Percentiles rank a stretch among this genome's conserved stretches.
Conservation (phyloP, 1,139 yeast species). For the Geotrichum citri-aurantii region DNA sequence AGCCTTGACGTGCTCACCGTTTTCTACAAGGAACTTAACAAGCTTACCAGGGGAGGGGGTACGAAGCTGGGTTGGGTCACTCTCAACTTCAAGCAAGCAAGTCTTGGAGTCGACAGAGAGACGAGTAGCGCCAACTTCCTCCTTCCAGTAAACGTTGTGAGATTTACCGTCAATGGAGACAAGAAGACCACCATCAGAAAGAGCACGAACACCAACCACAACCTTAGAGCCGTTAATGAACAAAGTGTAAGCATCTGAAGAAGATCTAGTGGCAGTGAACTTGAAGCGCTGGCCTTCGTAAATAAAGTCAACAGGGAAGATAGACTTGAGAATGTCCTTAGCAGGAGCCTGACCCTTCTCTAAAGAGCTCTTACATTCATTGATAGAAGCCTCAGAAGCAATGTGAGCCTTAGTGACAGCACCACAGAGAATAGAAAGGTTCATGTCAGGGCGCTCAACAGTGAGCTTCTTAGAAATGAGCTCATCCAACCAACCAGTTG, state of each 20-base stretch:
- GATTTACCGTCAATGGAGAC: constrained; percentile 87
- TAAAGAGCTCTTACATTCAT: constrained; percentile 62
- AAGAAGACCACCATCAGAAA: constrained; percentile 91
- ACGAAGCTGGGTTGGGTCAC: constrained; percentile 96
- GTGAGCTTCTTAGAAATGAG: constrained; percentile 87
- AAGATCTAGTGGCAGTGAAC: constrained; percentile 91
- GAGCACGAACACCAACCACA: constrained; percentile 76
- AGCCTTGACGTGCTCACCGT: constrained; percentile 85
- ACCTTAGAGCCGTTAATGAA: constrained; percentile 91
- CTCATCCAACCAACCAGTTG: constrained; percentile 99
- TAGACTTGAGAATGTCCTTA: constrained; percentile 70
- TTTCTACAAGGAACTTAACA: constrained; percentile 86
- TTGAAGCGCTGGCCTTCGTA: constrained; percentile 91
- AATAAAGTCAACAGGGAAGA: constrained; percentile 89
- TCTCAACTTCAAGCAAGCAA: constrained; percentile 86
- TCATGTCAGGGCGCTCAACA: constrained; percentile 92
- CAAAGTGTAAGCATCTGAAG: constrained; percentile 75
- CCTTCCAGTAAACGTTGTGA: constrained; percentile 95
- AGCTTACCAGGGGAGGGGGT: constrained; percentile 99
- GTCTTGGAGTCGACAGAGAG: constrained; percentile 92
- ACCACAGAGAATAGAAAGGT: constrained; percentile 90
- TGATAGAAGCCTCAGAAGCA: constrained; percentile 64
- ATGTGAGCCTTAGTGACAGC: constrained; percentile 93
- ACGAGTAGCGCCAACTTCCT: constrained; percentile 95
- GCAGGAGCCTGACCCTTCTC: constrained; percentile 96